Percentiles rank a stretch among this genome's conserved stretches.
phyloP scores from a whole-genome alignment of 192 early-diverging fungal genomes.

The Entophlyctis helioformis region DNA sequence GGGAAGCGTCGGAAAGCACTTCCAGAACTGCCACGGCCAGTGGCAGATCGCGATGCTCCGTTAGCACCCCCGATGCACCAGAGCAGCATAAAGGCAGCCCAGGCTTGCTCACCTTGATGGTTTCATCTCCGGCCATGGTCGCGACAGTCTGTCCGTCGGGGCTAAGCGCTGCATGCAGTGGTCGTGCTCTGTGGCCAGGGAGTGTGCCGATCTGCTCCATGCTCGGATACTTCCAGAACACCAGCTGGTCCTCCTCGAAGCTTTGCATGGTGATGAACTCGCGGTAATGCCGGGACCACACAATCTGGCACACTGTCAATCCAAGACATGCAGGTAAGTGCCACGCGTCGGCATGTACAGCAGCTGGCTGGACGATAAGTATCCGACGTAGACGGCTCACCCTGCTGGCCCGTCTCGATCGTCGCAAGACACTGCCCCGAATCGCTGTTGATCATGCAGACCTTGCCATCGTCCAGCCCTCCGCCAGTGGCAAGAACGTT shows the following conservation, averaged over 20 bases:
- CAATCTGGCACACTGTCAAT: slow-evolving; percentile 22
- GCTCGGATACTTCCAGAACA: slow-evolving; percentile 23
- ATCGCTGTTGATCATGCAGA: background rate
- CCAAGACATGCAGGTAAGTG: no score
- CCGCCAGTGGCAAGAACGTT: slow-evolving; percentile 1
- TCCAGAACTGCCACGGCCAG: slow-evolving; percentile 14
- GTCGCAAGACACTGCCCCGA: background rate
- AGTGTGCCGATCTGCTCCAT: slow-evolving; percentile 12
- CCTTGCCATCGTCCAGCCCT: background rate
- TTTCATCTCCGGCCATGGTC: slow-evolving; percentile 27
- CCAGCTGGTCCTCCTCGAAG: slow-evolving; percentile 14
- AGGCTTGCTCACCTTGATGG: slow-evolving; percentile 10
- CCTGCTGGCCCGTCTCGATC: background rate
- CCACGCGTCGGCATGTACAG: no score
- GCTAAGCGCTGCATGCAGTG: slow-evolving; percentile 21
- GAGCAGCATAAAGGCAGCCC: background rate
- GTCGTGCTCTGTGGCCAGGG: slow-evolving; percentile 19
- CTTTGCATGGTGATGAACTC: slow-evolving; percentile 26
- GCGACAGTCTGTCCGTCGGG: slow-evolving; percentile 29
- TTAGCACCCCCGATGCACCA: background rate
- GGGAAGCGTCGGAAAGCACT: slow-evolving; percentile 8
- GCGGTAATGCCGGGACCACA: slow-evolving; percentile 25
- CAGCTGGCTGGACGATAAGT: no score
- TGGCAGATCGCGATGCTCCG: background rate
- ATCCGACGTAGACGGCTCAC: no score